Evolutionary conservation across 768 basidiomycete species (phyloP), one percentile per base, ranked within the genome.

Genomic region (Suillus luteus): DNA sequence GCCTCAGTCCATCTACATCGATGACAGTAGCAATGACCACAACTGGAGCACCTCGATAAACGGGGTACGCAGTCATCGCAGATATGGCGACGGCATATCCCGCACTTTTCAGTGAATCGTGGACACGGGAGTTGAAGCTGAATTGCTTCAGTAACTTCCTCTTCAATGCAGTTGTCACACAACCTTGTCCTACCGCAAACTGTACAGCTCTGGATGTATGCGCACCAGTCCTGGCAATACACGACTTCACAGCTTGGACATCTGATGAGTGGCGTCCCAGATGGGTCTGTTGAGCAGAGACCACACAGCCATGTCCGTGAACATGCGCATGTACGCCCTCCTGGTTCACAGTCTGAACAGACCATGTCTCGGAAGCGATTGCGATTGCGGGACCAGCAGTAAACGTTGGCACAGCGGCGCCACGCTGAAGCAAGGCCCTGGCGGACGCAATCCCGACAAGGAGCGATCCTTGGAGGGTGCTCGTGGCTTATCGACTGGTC

Each of bases 251-350:
- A 58, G 11, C 57, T 43, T 40, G 17, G 57, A 17, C 57, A 58
- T 27, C 41, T 10, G 27, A 31, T 12, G 19, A 58, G 31, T 1
- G 57, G 24, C 5, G 10, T 58, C 15, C 57, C 57, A 11, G 40
- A 41, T 37, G 24, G 22, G 10, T 58, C 57, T 10, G 40, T 11
- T 58, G 57, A 31, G 17, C 57, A 58, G 40, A 31, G 24, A 19
- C 6, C 40, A 12, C 57, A 58, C 27, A 58, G 17, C 57, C 57
- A 58, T 41, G 57, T 58, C 17, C 57, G 57, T 58, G 57, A 58
- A 27, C 57, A 58, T 43, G 24, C 57, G 24, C 57, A 41, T 7
- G 40, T 12, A 11, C 17, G 40, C 24, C 57, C 57, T 41, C 57
- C 57, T 31, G 57, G 40, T 58, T 40, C 40, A 2, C 57, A 58